A percentile compares a stretch with the other conserved stretches of the same genome.
phyloP scores from a whole-genome alignment of 495 filamentous ascomycete genomes.

The Penicillium robsamsonii region DNA sequence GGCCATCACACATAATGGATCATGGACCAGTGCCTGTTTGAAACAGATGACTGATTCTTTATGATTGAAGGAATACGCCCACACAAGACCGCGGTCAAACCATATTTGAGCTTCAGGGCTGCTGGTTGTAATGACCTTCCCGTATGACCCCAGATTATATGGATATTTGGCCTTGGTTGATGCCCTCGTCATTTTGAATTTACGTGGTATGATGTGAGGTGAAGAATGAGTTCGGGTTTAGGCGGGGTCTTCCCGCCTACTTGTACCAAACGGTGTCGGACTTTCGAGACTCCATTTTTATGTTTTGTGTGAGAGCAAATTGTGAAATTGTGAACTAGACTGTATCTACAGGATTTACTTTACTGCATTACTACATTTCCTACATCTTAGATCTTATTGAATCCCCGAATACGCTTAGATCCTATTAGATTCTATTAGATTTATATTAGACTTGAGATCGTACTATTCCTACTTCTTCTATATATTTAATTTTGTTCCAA shows the following conservation, averaged over 20 bases:
- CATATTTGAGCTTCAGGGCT: slow-evolving; percentile 32
- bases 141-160: slow-evolving; percentile 23
- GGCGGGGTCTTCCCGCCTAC: slow-evolving; percentile 11
- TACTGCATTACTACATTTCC: background rate
- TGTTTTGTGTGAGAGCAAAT: background rate
- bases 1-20: slow-evolving; percentile 57
- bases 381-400: background rate
- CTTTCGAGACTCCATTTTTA: background rate
- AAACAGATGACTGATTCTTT: slow-evolving; percentile 51
- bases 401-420: too few species aligned
- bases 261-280: slow-evolving; percentile 7
- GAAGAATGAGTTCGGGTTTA: slow-evolving; percentile 9
- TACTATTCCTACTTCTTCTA: too few species aligned
- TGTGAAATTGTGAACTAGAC: background rate
- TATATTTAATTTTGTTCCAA: too few species aligned
- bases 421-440: background rate
- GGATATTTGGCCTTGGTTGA: slow-evolving; percentile 13
- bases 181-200: background rate
- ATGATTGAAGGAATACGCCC: slow-evolving; percentile 41
- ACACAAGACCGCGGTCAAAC: slow-evolving; percentile 38
- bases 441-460: background rate
- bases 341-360: background rate
- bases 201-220: slow-evolving; percentile 7
- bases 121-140: slow-evolving; percentile 21
- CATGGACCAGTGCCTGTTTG: slow-evolving; percentile 52